These are phyloP conservation scores for Teunomyces barrocoloradensis DNA, from an alignment of 805 yeast genomes.

Conservation along the genomic window DNA sequence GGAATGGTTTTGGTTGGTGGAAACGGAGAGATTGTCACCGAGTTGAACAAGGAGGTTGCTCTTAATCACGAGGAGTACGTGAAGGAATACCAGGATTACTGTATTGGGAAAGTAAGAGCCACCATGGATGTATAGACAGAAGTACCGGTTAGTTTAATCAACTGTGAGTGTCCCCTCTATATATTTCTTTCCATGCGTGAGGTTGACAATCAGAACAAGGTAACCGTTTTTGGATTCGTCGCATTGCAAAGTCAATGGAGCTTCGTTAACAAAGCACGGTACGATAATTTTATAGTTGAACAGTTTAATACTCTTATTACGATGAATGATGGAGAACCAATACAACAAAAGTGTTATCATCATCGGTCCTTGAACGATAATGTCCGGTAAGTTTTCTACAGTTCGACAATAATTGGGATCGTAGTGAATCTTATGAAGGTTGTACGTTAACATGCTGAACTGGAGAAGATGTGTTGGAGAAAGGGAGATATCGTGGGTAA, in stretches of 20 bases:
- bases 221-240: background rate
- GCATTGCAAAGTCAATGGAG: conserved; percentile 14
- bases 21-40: conserved; percentile 35
- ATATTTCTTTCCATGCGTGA: conserved; percentile 1
- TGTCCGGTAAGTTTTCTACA: conserved; percentile 57
- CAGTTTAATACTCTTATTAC: conserved; percentile 16
- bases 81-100: conserved; percentile 40
- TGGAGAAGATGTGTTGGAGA: conserved; percentile 49
- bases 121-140: conserved; percentile 21
- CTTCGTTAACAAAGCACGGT: conserved; percentile 48
- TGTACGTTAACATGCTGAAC: conserved; percentile 74
- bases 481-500: conserved; percentile 25
- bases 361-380: conserved; percentile 82
- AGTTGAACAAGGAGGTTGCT: conserved; percentile 32
- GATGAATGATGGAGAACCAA: conserved; percentile 36
- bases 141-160: background rate
- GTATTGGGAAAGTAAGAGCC: conserved; percentile 40
- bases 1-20: conserved; percentile 45
- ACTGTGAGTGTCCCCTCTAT: conserved; percentile 6
- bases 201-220: background rate
- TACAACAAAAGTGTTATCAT: conserved; percentile 58
- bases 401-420: conserved; percentile 52
- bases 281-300: conserved; percentile 49
- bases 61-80: conserved; percentile 32
- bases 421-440: conserved; percentile 82